phyloP scores from a whole-genome alignment of 148 eudicot genomes.

The Diospyros kaki region DNA sequence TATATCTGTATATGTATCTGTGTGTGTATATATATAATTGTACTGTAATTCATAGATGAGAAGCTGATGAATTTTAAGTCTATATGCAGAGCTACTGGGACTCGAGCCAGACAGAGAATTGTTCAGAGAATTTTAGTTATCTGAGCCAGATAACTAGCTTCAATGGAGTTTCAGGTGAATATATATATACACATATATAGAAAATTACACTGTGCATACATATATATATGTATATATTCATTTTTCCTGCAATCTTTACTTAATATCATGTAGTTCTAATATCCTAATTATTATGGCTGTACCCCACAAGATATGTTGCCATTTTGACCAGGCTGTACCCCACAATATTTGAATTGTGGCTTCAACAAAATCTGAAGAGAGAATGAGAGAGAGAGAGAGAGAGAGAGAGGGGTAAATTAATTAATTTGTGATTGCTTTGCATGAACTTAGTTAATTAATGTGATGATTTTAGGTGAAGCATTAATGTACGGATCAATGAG shows the following conservation, averaged over 20 bases:
- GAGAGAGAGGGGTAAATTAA: too few species aligned
- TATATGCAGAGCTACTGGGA: conserved; percentile 24
- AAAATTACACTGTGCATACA: neutral
- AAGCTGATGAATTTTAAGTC: neutral
- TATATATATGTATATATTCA: neutral
- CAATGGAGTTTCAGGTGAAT: conserved; percentile 16
- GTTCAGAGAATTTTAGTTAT: conserved; percentile 16
- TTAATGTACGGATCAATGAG: neutral
- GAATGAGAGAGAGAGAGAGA: too few species aligned
- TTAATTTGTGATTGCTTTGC: too few species aligned
- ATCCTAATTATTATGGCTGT: neutral
- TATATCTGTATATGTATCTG: too few species aligned
- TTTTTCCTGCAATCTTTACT: too few species aligned
- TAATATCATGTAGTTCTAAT: neutral
- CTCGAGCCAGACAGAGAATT: conserved; percentile 6
- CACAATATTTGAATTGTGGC: too few species aligned
- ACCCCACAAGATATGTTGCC: neutral
- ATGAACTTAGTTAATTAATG: too few species aligned
- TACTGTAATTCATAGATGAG: neutral
- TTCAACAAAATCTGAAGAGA: too few species aligned
- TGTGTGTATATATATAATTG: neutral
- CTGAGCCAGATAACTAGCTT: conserved; percentile 16
- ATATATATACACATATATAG: neutral
- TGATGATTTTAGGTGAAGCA: conserved; percentile 9
- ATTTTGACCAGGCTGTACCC: too few species aligned